Percentiles rank a stretch among this genome's conserved stretches.
These are phyloP conservation scores for Candida nanaspora DNA, from an alignment of 805 yeast species.

Conservation along the genomic window DNA sequence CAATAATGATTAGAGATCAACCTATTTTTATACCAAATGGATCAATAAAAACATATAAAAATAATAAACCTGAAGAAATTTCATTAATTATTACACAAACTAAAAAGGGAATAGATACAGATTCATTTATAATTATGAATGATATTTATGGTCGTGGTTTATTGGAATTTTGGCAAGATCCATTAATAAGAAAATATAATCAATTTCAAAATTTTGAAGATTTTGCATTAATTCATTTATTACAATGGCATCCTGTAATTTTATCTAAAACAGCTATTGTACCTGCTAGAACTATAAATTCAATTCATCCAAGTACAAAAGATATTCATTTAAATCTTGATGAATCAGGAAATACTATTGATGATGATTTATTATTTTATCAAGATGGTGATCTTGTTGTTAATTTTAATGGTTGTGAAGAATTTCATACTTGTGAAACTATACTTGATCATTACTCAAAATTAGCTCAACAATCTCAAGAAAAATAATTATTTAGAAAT, in stretches of 20 bases:
- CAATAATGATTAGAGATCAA: slow-evolving; percentile 58
- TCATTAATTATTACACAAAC: slow-evolving; percentile 67
- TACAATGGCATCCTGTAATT: slow-evolving; percentile 91
- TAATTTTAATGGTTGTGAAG: slow-evolving; percentile 50
- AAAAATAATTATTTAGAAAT: too few relatives aligned
- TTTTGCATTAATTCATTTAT: slow-evolving; percentile 73
- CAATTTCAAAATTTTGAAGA: slow-evolving; percentile 53
- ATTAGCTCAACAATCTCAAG: not conserved
- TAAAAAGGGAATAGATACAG: slow-evolving; percentile 52
- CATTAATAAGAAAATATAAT: slow-evolving; percentile 58
- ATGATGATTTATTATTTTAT: slow-evolving; percentile 45
- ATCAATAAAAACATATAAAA: slow-evolving; percentile 60
- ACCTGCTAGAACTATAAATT: slow-evolving; percentile 51
- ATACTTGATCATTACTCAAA: slow-evolving; percentile 34
- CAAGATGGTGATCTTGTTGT: slow-evolving; percentile 46
- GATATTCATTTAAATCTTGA: slow-evolving; percentile 42
- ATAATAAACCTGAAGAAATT: slow-evolving; percentile 45
- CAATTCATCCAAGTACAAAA: slow-evolving; percentile 26
- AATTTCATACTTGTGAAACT: slow-evolving; percentile 43
- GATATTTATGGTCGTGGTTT: slow-evolving; percentile 58
- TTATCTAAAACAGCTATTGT: slow-evolving; percentile 69
- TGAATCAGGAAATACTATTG: slow-evolving; percentile 27
- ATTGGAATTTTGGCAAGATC: slow-evolving; percentile 76
- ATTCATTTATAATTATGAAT: slow-evolving; percentile 67
- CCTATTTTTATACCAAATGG: slow-evolving; percentile 70